Base-by-base conservation (phyloP, 192 early-diverging fungal genomes). In the Chytriomyces hyalinus region DNA sequence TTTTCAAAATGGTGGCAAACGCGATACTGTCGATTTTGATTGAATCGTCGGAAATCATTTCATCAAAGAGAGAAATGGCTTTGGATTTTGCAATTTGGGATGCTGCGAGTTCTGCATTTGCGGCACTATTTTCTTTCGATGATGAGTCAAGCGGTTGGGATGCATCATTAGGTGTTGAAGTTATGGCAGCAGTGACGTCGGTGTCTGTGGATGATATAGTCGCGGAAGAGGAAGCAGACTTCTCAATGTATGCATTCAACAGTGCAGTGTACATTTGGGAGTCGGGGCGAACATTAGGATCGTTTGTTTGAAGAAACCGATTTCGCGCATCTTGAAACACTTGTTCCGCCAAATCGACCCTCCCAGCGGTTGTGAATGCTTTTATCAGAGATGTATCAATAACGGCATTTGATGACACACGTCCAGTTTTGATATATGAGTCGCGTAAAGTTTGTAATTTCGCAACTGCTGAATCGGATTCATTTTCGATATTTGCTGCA, bases 351-450 rank as follows among this genome's bases (percentile, higher is more conserved):
- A 77, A 70, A 48, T 83, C 82, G 17, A 77, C 9, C 11, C 71
- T 9, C 5, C 49, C 69, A n/a, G 15, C 24, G n/a, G 28, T 20
- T 6, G 62, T 22, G 69, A 66, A 80, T 15, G 69, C 74, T 48
- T 75, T 65, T 59, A 83, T 80, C 7, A 83, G 49, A 8, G 78
- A n/a, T 20, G 78, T 71, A 62, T 70, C 66, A 61, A 70, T 65
- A 9, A 48, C 62, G 1, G 61, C 53, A 49, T 79, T 72, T 43
- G 71, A 43, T 49, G 61, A 26, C 24, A 79, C 70, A 13, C 47
- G 13, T 10, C 48, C 57, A 13, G 53, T 13, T 20, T 13, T 57
- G 53, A 57, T 57, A 3, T 57, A 57, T 57, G 53, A 1, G 53
- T 13, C 53, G 20, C 3, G 15, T 13, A 57, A 20, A 57, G 2